Base-by-base conservation (phyloP, 2,329 filamentous ascomycete species). In the Clonostachys rosea region DNA sequence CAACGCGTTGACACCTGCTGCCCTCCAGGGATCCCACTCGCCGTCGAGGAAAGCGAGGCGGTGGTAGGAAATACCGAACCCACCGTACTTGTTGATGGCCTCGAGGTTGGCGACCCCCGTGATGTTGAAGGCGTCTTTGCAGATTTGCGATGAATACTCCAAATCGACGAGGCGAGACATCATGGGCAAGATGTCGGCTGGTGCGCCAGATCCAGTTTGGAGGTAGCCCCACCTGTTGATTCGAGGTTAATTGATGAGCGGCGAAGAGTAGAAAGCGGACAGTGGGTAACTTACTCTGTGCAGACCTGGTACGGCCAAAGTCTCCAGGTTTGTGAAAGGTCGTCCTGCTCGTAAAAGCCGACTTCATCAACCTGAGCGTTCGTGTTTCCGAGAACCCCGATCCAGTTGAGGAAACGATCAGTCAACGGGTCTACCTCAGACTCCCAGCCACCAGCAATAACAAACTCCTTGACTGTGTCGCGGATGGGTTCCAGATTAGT, bases 41-140 rank as follows among this genome's bases (percentile, higher is more conserved):
- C 89, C 89, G 51, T 91, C 89, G 37, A 95, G 71, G 42, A 87
- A 53, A 4, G 90, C 90, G 1, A 95, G 77, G 2, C 89, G 84
- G 1, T 84, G 79, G 59, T 89, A 91, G 42, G 78, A 77, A 55
- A 94, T 84, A 60, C 79, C 69, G 63, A 83, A 87, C 12, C 83
- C 87, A 40, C 90, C 90, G 52, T 87, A 85, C 59, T 85, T 83
- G 71, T 95, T 94, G 63, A 95, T 82, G 1, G 72, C 71, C 2
- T 81, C 74, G 0, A 85, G 67, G 45, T 91, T 71, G 0, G 89
- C 78, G 0, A 78, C 78, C 0, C 68, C 63, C 0, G 77, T 81
- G 58, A 91, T 82, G 66, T 86, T 85, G 73, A 91, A 95, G 0
- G 80, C 79, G 9, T 78, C 70, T 2, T 74, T 71, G 68, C 89